phyloP scores from a whole-genome alignment of 2,329 filamentous ascomycete species.

The Fusarium virguliforme region DNA sequence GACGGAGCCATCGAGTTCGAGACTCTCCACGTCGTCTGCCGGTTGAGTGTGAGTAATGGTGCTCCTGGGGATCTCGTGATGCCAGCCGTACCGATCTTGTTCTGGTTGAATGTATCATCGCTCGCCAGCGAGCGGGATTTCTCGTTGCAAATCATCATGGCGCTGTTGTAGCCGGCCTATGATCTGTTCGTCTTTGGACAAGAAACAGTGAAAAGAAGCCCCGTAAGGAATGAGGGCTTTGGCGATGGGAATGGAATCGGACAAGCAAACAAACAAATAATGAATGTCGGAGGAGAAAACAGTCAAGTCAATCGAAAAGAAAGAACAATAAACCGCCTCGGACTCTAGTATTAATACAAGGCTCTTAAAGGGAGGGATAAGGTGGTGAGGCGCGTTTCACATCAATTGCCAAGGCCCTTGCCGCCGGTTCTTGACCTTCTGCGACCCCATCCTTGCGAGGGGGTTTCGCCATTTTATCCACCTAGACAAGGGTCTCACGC shows the following conservation, averaged over 20 bases:
- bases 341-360: conserved; percentile 3
- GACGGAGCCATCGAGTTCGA: conserved; percentile 6
- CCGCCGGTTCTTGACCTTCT: conserved; percentile 5
- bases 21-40: neutral
- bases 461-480: conserved; percentile 10
- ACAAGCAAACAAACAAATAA: neutral
- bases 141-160: conserved; percentile 7
- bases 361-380: conserved; percentile 5
- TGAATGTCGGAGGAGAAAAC: neutral
- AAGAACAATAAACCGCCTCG: too few species aligned
- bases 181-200: neutral
- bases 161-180: conserved; percentile 2
- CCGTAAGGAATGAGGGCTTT: conserved; percentile 10
- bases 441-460: neutral
- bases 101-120: conserved; percentile 5
- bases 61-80: neutral
- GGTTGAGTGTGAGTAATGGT: neutral
- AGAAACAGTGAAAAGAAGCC: neutral
- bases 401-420: conserved; percentile 10
- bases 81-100: conserved; percentile 1
- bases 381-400: conserved; percentile 8
- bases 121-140: conserved; percentile 11
- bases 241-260: neutral
- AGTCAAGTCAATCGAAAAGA: too few species aligned
- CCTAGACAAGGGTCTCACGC: neutral